These are phyloP conservation scores for Graphium sp. DNA, from an alignment of 2,329 filamentous ascomycete genomes.

Conservation along the genomic window DNA sequence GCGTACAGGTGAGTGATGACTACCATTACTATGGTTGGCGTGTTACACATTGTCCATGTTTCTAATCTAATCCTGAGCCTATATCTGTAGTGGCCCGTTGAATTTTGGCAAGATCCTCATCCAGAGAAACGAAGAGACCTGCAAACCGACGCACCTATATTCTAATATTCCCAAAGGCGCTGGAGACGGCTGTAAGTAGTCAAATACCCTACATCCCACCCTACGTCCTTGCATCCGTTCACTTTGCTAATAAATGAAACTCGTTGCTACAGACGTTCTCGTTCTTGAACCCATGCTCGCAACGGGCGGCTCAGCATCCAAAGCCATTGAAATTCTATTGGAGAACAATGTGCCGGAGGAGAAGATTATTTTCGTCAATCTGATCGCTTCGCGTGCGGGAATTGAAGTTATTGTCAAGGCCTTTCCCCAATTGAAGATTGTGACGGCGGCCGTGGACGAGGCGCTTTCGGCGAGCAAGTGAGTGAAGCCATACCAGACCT, in stretches of 20 bases:
- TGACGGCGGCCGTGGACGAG: slow-evolving; percentile 8
- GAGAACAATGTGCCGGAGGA: slow-evolving; percentile 8
- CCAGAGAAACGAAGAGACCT: slow-evolving; percentile 14
- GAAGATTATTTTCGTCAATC: slow-evolving; percentile 13
- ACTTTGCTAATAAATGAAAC: background rate
- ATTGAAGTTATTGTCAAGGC: slow-evolving; percentile 7
- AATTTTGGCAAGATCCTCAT: slow-evolving; percentile 16
- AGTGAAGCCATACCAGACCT: slow-evolving; percentile 4
- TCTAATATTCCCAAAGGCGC: slow-evolving; percentile 12
- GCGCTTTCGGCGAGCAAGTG: slow-evolving; percentile 7
- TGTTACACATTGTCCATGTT: no score
- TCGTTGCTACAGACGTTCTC: slow-evolving; percentile 7
- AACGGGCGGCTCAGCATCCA: slow-evolving; percentile 9
- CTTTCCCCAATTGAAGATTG: slow-evolving; percentile 10
- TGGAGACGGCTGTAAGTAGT: no score
- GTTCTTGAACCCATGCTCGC: slow-evolving; percentile 11
- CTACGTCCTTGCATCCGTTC: background rate
- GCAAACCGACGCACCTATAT: slow-evolving; percentile 12
- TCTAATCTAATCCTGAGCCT: no score
- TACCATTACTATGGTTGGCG: background rate
- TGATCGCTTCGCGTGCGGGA: slow-evolving; percentile 11
- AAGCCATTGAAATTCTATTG: slow-evolving; percentile 8
- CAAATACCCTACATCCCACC: slow-evolving; percentile 3
- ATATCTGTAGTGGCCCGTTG: slow-evolving; percentile 9
- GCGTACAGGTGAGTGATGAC: slow-evolving; percentile 9